A percentile compares a stretch with the other conserved stretches of the same genome.
Conservation (phyloP, 441 rosid genomes). For the Pelargonium australe region DNA sequence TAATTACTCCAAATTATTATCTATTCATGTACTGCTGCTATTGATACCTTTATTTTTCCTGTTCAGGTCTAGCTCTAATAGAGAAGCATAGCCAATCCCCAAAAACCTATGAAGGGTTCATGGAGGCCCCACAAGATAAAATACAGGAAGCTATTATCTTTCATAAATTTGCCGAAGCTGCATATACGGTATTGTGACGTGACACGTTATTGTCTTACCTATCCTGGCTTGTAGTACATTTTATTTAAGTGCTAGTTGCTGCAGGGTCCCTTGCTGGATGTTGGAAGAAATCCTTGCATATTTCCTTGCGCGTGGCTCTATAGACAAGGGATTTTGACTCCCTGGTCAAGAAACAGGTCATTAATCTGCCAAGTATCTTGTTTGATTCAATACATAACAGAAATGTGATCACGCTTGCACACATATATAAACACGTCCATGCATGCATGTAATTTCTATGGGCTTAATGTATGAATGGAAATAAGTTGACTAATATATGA, state of each 20-base stretch:
- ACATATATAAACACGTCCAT: not conserved
- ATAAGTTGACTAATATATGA: too few species aligned
- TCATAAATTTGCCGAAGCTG: conserved; percentile 89
- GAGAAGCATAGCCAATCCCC: conserved; percentile 44
- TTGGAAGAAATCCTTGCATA: conserved; percentile 69
- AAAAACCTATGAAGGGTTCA: conserved; percentile 34
- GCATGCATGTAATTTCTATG: not conserved
- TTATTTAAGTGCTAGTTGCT: conserved; percentile 20
- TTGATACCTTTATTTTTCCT: conserved; percentile 9
- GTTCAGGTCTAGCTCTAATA: conserved; percentile 79
- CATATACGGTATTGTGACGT: conserved; percentile 57
- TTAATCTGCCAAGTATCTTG: conserved; percentile 20
- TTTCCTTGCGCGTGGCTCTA: conserved; percentile 81
- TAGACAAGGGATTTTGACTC: conserved; percentile 76
- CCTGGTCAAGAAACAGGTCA: conserved; percentile 83
- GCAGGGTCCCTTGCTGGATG: conserved; percentile 88
- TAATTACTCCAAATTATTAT: too few species aligned
- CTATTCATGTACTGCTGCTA: not conserved
- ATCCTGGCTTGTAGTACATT: conserved; percentile 6
- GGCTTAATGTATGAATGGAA: too few species aligned
- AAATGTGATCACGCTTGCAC: not conserved
- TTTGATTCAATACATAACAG: conserved; percentile 14
- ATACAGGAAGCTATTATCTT: conserved; percentile 59
- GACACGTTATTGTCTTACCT: conserved; percentile 4
- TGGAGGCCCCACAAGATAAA: conserved; percentile 54